Base-by-base conservation (phyloP, 2,329 filamentous ascomycete species). In the Fusarium veterinarium region DNA sequence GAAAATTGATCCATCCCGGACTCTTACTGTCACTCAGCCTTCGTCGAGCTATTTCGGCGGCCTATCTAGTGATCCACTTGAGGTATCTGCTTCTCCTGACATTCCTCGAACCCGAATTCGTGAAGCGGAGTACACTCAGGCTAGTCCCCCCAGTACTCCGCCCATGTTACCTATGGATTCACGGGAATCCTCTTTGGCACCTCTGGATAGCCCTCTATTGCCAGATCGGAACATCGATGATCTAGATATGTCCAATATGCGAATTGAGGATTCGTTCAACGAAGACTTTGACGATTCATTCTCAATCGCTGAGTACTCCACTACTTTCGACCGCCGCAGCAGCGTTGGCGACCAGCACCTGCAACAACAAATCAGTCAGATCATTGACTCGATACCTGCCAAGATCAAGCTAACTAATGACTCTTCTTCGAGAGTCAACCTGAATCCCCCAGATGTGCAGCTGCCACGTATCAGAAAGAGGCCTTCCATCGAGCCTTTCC, bases 301-400 rank as follows among this genome's bases (percentile, higher is more conserved):
- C 48, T 80, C 80, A 8, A 71, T 79, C 10, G 79, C 79, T 1
- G 81, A 82, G 59, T 61, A 78, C 30, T 62, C 74, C 5, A 64
- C 73, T 30, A 61, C 75, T 6, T 73, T 75, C 35, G 65, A 76
- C 23, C 78, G 77, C 20, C 75, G 79, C 38, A 78, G 80, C 8
- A 82, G 82, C 61, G 82, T 81, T 58, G 83, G 87, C 1, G 90
- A 92, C 71, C 91, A 94, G 72, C 89, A 93, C 62, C 86, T 97
- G 19, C 93, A 94, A 73, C 90, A 91, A 70, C 94, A 95, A 79
- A 95, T 97, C 53, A 92, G 90, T 77, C 90, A 92, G 57, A 93
- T 97, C 63, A 87, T 97, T 42, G 90, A 90, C 64, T 92, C 88
- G 25, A 93, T 97, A 69, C 94, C 94, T 4, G 91, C 92, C 37